phyloP scores from a whole-genome alignment of 2,329 filamentous ascomycete genomes.

The Talaromyces sp. region DNA sequence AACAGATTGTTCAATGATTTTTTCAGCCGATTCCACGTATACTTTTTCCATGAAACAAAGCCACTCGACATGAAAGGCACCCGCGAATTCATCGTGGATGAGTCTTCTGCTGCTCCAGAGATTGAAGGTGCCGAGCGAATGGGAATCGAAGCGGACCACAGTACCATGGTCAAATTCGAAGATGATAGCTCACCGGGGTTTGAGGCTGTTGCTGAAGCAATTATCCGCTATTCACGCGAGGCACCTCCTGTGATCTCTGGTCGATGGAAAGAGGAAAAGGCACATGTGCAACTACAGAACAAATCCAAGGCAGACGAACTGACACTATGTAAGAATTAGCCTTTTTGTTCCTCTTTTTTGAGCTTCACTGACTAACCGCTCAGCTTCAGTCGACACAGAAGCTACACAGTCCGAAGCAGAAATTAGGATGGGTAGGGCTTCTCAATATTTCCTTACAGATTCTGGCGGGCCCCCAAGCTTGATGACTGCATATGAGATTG shows the following conservation, averaged over 20 bases:
- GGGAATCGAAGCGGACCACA: constrained; percentile 69
- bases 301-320: constrained; percentile 36
- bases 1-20: constrained; percentile 68
- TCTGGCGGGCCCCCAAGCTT: constrained; percentile 26
- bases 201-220: constrained; percentile 46
- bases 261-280: constrained; percentile 57
- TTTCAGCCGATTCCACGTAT: constrained; percentile 64
- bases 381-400: constrained; percentile 19
- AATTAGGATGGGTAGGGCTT: constrained; percentile 29
- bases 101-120: constrained; percentile 63
- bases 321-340: constrained; percentile 29
- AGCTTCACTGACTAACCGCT: constrained; percentile 4
- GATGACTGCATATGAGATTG: constrained; percentile 36
- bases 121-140: constrained; percentile 66
- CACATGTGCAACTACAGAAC: constrained; percentile 31
- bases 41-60: constrained; percentile 71
- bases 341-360: background rate
- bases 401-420: constrained; percentile 21
- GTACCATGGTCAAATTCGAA: constrained; percentile 67
- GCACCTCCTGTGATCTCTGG: constrained; percentile 51
- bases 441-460: constrained; percentile 28
- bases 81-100: constrained; percentile 61
- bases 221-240: constrained; percentile 45
- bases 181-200: constrained; percentile 62
- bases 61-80: constrained; percentile 64